A percentile compares a stretch with the other conserved stretches of the same genome.
Conservation (phyloP, 345 rosid species). For the Psidium guajava region DNA sequence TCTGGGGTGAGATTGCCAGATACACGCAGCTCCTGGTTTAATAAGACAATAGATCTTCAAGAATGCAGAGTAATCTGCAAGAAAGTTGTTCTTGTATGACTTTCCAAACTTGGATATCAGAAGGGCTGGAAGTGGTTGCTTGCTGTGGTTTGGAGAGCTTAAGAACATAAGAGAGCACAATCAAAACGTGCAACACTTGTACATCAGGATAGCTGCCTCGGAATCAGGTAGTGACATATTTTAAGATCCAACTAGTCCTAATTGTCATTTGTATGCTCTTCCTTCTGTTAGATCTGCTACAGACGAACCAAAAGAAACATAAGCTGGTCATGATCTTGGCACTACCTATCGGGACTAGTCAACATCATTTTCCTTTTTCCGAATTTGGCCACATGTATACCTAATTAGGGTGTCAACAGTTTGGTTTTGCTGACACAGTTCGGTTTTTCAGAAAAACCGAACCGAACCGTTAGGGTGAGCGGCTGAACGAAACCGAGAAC, state of each 20-base stretch:
- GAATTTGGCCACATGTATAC: neutral
- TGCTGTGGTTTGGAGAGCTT: neutral
- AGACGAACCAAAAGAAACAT: neutral
- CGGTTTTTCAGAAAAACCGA: too few species aligned
- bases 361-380: neutral
- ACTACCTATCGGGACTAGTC: neutral
- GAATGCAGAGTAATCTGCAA: conserved; percentile 23
- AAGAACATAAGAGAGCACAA: neutral
- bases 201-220: conserved; percentile 1
- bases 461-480: too few species aligned
- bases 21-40: conserved; percentile 9
- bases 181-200: neutral
- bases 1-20: conserved; percentile 33
- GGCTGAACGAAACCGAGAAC: too few species aligned
- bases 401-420: neutral
- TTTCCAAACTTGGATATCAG: conserved; percentile 20
- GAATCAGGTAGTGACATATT: neutral
- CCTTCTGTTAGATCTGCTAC: neutral
- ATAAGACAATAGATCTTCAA: conserved; percentile 7
- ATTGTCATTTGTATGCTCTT: neutral
- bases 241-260: neutral
- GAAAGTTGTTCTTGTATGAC: conserved; percentile 51
- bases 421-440: too few species aligned
- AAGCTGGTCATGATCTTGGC: neutral
- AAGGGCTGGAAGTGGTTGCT: conserved; percentile 11